Conservation (phyloP, 2,329 filamentous ascomycete genomes). For the Penicillium paneum region DNA sequence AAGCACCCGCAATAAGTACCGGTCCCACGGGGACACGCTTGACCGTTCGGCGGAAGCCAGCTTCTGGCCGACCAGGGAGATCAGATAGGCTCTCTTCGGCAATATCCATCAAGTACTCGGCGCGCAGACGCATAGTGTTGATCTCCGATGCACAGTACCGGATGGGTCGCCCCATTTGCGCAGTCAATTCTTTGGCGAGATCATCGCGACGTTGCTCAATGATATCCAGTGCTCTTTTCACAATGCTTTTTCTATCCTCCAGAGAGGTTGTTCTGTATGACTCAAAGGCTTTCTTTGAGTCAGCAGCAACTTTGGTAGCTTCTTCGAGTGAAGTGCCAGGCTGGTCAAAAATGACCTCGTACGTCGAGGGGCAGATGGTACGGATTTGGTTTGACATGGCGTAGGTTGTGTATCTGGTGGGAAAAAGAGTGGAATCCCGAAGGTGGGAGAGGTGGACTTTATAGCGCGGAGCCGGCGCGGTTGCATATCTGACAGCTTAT, state of each 20-base stretch:
- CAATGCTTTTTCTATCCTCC: slow-evolving; percentile 70
- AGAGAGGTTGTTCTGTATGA: slow-evolving; percentile 69
- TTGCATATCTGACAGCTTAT: background rate
- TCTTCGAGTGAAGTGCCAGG: slow-evolving; percentile 56
- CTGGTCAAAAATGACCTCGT: slow-evolving; percentile 75
- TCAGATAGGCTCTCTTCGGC: slow-evolving; percentile 73
- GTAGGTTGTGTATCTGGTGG: background rate
- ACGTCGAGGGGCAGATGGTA: slow-evolving; percentile 85
- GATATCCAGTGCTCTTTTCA: slow-evolving; percentile 71
- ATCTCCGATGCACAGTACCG: slow-evolving; percentile 79
- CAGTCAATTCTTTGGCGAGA: slow-evolving; percentile 74
- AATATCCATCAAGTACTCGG: slow-evolving; percentile 79
- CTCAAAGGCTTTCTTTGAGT: slow-evolving; percentile 30
- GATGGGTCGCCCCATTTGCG: slow-evolving; percentile 90
- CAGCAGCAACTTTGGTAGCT: slow-evolving; percentile 21
- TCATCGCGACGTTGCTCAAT: slow-evolving; percentile 69
- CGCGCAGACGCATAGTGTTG: slow-evolving; percentile 74
- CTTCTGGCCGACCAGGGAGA: slow-evolving; percentile 75
- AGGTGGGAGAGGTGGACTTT: slow-evolving; percentile 8
- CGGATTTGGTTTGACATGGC: slow-evolving; percentile 28
- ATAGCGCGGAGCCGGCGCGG: slow-evolving; percentile 9
- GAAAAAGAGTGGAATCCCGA: background rate
- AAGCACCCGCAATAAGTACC: slow-evolving; percentile 81
- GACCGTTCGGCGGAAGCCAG: slow-evolving; percentile 83
- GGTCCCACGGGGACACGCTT: slow-evolving; percentile 81